phyloP scores from a whole-genome alignment of 768 basidiomycete species.

The Mycena metata region DNA sequence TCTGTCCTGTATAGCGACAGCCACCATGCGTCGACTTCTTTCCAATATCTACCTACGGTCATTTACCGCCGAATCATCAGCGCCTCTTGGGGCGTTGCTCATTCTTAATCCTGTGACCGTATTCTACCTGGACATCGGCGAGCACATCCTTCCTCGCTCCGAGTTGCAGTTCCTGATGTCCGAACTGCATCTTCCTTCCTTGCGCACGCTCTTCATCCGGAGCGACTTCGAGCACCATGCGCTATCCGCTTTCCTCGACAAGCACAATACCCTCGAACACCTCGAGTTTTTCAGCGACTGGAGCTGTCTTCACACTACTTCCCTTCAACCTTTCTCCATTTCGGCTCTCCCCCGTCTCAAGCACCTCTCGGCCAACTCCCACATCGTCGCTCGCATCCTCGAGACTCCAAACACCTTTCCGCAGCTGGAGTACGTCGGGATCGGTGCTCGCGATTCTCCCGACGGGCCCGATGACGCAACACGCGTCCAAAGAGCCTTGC shows the following conservation, averaged over 20 bases:
- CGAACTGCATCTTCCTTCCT: slow-evolving; percentile 12
- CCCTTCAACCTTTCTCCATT: background rate
- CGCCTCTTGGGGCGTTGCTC: slow-evolving; percentile 12
- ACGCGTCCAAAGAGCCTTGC: background rate
- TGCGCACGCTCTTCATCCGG: slow-evolving; percentile 14
- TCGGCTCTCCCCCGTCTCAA: slow-evolving; percentile 2
- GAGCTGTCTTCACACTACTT: background rate
- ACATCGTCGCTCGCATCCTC: slow-evolving; percentile 11
- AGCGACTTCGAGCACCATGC: slow-evolving; percentile 3
- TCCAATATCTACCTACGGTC: slow-evolving; percentile 18
- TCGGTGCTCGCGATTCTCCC: background rate
- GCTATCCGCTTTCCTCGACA: slow-evolving; percentile 20
- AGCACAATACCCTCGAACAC: slow-evolving; percentile 17
- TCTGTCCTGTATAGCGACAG: background rate
- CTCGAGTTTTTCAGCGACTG: slow-evolving; percentile 16
- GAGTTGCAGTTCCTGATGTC: slow-evolving; percentile 19
- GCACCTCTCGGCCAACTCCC: slow-evolving; percentile 10
- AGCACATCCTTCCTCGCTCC: background rate
- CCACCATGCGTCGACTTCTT: background rate
- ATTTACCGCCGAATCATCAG: slow-evolving; percentile 2
- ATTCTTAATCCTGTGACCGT: slow-evolving; percentile 12
- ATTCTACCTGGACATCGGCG: slow-evolving; percentile 1
- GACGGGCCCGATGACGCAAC: background rate
- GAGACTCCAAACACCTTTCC: slow-evolving; percentile 11
- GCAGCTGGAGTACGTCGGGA: slow-evolving; percentile 9